A percentile compares a stretch with the other conserved stretches of the same genome.
These are phyloP conservation scores for Boletus eberwhitei DNA, from an alignment of 768 basidiomycete genomes.

Conservation along the genomic window DNA sequence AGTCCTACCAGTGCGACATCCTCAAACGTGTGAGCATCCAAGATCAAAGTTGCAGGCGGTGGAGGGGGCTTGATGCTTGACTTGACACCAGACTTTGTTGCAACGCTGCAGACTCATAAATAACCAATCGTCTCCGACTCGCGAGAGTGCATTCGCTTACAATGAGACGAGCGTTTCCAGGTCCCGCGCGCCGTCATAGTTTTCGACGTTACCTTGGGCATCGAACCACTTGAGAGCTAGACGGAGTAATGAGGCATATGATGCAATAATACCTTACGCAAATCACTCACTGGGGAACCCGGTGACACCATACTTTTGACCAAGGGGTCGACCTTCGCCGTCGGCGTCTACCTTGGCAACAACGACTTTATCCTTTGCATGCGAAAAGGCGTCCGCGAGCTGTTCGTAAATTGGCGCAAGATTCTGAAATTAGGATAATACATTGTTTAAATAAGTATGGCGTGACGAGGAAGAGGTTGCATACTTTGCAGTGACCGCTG, in stretches of 20 bases:
- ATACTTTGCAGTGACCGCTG: slow-evolving; percentile 86
- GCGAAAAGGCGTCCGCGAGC: slow-evolving; percentile 81
- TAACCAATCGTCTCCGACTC: neutral
- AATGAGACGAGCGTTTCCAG: slow-evolving; percentile 72
- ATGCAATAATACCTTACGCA: neutral
- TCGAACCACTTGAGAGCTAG: slow-evolving; percentile 91
- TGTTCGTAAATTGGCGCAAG: slow-evolving; percentile 88
- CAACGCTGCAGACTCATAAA: slow-evolving; percentile 47
- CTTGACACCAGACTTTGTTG: slow-evolving; percentile 73
- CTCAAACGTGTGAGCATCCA: slow-evolving; percentile 74
- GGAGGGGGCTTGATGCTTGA: slow-evolving; percentile 87
- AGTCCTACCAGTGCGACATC: slow-evolving; percentile 58
- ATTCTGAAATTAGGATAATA: slow-evolving; percentile 46
- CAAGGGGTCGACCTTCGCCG: slow-evolving; percentile 74
- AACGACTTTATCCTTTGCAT: slow-evolving; percentile 76
- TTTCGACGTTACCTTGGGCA: slow-evolving; percentile 58
- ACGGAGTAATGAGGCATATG: slow-evolving; percentile 8
- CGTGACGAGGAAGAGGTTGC: slow-evolving; percentile 2
- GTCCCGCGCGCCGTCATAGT: slow-evolving; percentile 78
- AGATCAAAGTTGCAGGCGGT: slow-evolving; percentile 61
- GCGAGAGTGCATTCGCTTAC: slow-evolving; percentile 42
- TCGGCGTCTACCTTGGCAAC: slow-evolving; percentile 95
- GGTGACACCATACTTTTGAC: slow-evolving; percentile 72
- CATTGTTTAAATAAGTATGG: neutral
- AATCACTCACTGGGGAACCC: slow-evolving; percentile 77